Percentiles rank a stretch among this genome's conserved stretches.
Conservation (phyloP, 345 rosid species). For the Geranium brycei region DNA sequence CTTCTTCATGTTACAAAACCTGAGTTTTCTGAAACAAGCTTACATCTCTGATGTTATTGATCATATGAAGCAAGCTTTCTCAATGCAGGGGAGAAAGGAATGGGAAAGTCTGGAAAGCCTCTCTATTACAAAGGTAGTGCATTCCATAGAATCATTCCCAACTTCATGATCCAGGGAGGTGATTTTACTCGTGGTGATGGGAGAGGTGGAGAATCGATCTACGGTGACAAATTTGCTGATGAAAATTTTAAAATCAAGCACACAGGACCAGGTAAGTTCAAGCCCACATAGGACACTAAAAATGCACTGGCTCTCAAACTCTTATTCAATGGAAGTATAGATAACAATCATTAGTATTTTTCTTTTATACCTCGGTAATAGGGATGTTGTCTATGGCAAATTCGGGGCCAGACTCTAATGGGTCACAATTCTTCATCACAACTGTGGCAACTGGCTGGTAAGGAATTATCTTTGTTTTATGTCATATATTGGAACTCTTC, state of each 20-base stretch:
- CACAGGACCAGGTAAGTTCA: constrained; percentile 51
- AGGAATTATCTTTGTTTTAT: background rate
- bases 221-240: constrained; percentile 71
- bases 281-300: no score
- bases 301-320: no score
- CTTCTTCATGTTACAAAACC: background rate
- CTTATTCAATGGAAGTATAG: no score
- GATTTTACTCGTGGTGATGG: constrained; percentile 93
- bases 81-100: constrained; percentile 73
- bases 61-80: background rate
- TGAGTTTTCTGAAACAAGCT: background rate
- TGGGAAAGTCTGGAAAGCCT: constrained; percentile 70
- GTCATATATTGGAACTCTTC: no score
- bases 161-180: constrained; percentile 95
- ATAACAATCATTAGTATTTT: background rate
- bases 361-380: constrained; percentile 7
- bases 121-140: constrained; percentile 64
- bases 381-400: constrained; percentile 84
- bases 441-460: constrained; percentile 75
- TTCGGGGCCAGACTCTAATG: constrained; percentile 74
- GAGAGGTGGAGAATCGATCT: constrained; percentile 87
- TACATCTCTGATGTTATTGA: background rate
- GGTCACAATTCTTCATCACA: constrained; percentile 89
- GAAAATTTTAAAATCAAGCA: constrained; percentile 91
- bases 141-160: constrained; percentile 86